Conservation (phyloP, 441 rosid genomes). For the Cnidoscolus chayamansa region DNA sequence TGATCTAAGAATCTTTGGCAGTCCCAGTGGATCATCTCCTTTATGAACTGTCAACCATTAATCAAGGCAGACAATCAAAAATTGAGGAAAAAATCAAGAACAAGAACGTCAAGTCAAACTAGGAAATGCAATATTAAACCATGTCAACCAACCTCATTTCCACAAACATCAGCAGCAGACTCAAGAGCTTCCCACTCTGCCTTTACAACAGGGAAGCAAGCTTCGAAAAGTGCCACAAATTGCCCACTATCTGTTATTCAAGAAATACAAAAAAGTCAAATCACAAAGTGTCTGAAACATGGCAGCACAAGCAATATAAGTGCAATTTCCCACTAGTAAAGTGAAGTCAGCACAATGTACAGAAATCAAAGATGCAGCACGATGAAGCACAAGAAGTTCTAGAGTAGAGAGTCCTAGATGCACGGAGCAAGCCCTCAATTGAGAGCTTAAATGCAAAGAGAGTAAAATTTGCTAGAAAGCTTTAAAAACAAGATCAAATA, state of each 20-base stretch:
- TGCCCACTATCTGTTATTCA: conserved; percentile 42
- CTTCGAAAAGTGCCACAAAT: conserved; percentile 56
- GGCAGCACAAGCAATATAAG: conserved; percentile 11
- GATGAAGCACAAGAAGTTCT: too few relatives aligned
- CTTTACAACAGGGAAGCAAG: conserved; percentile 70
- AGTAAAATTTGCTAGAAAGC: too few relatives aligned
- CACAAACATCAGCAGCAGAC: conserved; percentile 36
- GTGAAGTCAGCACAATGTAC: neutral
- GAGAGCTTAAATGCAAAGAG: too few relatives aligned
- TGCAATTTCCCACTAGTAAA: neutral
- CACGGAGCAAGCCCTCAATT: too few relatives aligned
- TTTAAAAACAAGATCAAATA: too few relatives aligned
- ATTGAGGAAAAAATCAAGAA: neutral
- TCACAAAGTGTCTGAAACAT: neutral
- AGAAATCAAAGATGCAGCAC: neutral
- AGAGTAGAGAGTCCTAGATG: too few relatives aligned
- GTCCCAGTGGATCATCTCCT: conserved; percentile 53
- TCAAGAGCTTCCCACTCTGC: conserved; percentile 63
- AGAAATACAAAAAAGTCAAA: conserved; percentile 6
- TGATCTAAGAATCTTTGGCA: conserved; percentile 61
- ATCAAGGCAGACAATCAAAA: conserved; percentile 17
- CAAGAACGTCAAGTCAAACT: conserved; percentile 1
- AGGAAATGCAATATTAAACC: conserved; percentile 14
- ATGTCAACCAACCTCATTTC: conserved; percentile 49
- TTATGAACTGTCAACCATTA: conserved; percentile 46